phyloP scores from a whole-genome alignment of 257 asterid genomes.

The Nemophila menziesii region DNA sequence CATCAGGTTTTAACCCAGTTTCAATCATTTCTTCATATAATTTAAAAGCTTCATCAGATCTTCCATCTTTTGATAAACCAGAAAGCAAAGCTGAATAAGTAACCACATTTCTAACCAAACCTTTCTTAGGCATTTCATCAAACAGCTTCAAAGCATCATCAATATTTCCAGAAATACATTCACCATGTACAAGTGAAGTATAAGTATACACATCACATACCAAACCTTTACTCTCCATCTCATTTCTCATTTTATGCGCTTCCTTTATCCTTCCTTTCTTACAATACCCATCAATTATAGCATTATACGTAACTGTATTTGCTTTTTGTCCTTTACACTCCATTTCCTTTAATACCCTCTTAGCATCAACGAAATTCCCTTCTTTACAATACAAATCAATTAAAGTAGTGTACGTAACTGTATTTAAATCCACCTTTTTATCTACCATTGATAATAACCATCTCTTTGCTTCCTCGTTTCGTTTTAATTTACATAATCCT shows the following conservation, averaged over 20 bases:
- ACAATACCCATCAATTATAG: constrained; percentile 19
- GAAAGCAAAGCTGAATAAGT: constrained; percentile 60
- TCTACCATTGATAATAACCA: constrained; percentile 54
- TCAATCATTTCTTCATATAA: constrained; percentile 75
- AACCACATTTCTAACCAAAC: constrained; percentile 31
- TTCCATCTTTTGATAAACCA: constrained; percentile 62
- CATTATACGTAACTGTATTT: constrained; percentile 18
- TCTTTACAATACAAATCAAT: constrained; percentile 49
- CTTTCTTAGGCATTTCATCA: constrained; percentile 38
- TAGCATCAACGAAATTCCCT: constrained; percentile 52
- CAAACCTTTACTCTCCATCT: constrained; percentile 45
- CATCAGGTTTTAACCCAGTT: constrained; percentile 58
- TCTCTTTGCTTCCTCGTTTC: constrained; percentile 51
- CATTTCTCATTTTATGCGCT: constrained; percentile 24
- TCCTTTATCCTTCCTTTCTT: constrained; percentile 24
- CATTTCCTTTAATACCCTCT: constrained; percentile 21
- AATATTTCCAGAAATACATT: constrained; percentile 46
- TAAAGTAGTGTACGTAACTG: constrained; percentile 48
- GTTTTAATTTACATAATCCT: constrained; percentile 47
- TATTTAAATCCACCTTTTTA: constrained; percentile 39
- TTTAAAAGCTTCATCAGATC: constrained; percentile 70
- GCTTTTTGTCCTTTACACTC: constrained; percentile 19
- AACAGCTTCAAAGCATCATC: constrained; percentile 54
- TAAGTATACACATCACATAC: constrained; percentile 54
- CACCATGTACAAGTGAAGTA: constrained; percentile 64